These are phyloP conservation scores for Massariosphaeria phaeospora DNA, from an alignment of 495 filamentous ascomycete species.

Conservation along the genomic window DNA sequence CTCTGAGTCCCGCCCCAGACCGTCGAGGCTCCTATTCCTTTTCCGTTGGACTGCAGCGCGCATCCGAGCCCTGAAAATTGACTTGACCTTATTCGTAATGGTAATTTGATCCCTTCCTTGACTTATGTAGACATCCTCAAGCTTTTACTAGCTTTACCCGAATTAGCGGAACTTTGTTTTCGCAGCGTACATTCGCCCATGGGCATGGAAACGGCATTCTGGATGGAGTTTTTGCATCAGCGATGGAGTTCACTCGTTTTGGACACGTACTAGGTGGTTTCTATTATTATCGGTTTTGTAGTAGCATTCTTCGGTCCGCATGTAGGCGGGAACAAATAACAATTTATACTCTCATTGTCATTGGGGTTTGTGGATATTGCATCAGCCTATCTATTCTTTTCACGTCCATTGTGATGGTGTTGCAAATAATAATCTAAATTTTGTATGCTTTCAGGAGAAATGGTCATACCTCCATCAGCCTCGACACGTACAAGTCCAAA, in stretches of 20 bases:
- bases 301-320: conserved; percentile 14
- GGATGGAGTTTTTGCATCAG: conserved; percentile 25
- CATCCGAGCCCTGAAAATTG: conserved; percentile 17
- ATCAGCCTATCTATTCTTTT: not conserved
- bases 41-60: no score
- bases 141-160: no score
- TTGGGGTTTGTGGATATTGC: not conserved
- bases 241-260: conserved; percentile 13
- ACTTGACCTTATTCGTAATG: conserved; percentile 8
- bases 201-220: conserved; percentile 5
- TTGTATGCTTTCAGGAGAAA: no score
- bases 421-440: no score
- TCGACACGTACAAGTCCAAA: no score
- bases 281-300: conserved; percentile 8
- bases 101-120: no score
- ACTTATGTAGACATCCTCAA: no score
- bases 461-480: no score
- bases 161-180: no score
- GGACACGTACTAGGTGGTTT: not conserved
- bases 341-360: conserved; percentile 7
- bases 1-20: not conserved
- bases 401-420: not conserved
- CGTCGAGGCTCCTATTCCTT: no score
- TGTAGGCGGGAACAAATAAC: conserved; percentile 13
- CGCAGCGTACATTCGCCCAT: not conserved